A percentile compares a stretch with the other conserved stretches of the same genome.
Conservation (phyloP, 1,284 basidiomycete genomes). For the Boletus nobilissimus region DNA sequence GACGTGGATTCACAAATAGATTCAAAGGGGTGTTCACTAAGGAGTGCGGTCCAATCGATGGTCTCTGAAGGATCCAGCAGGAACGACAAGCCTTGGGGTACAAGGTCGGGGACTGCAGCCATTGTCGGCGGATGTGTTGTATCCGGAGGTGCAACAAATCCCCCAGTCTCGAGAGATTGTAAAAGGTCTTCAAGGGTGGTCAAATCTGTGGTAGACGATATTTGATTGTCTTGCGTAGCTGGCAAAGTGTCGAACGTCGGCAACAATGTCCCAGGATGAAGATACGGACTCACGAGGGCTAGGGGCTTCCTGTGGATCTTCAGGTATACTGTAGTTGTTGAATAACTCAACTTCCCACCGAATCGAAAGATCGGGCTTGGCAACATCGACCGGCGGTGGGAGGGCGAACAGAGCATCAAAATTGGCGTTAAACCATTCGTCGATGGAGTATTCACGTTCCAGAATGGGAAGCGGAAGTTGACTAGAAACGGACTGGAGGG, state of each 20-base stretch:
- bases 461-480: conserved; percentile 35
- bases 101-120: neutral
- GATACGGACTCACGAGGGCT: conserved; percentile 1
- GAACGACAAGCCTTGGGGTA: neutral
- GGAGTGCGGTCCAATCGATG: conserved; percentile 31
- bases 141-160: neutral
- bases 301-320: neutral
- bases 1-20: neutral
- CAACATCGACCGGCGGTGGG: conserved; percentile 31
- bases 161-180: conserved; percentile 15
- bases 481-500: conserved; percentile 43
- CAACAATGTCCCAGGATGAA: neutral
- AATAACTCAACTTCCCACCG: conserved; percentile 40
- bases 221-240: conserved; percentile 17
- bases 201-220: neutral
- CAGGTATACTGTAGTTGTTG: conserved; percentile 28
- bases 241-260: neutral
- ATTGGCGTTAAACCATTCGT: conserved; percentile 41
- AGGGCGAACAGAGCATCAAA: conserved; percentile 38
- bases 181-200: conserved; percentile 18
- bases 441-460: conserved; percentile 31
- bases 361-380: conserved; percentile 25
- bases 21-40: conserved; percentile 7
- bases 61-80: neutral
- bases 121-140: neutral